Base-by-base conservation (phyloP, 2,329 filamentous ascomycete species). In the Xylaria sp. region DNA sequence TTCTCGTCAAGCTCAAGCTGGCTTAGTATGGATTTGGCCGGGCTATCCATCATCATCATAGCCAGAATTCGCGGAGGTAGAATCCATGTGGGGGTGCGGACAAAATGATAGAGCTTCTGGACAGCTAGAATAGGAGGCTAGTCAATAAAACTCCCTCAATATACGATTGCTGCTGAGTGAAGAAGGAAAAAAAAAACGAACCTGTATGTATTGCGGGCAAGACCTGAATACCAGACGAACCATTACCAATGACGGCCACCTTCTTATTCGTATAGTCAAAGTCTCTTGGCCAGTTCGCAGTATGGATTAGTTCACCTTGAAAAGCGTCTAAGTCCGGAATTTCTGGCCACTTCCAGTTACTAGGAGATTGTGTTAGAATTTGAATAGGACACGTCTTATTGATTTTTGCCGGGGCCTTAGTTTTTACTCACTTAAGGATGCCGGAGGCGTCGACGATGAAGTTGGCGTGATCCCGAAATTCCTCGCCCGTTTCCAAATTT, bases 171-270 rank as follows among this genome's bases (percentile, higher is more conserved):
- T 50, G 45, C 12, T 9, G n/a, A n/a, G n/a, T n/a, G n/a, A n/a
- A n/a, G n/a, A n/a, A n/a, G n/a, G n/a, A n/a, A n/a, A n/a, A n/a
- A n/a, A n/a, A 20, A 48, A 18, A 53, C 46, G 28, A 63, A 83
- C 81, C 75, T 71, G 79, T 78, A 58, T 83, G 82, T n/a, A 88
- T 82, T 34, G 82, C 80, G 0, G 85, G 83, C 9, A 87, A 73
- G 28, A 88, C 78, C 69, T 89, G 86, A 15, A 88, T 81, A 0
- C 84, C 86, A 0, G 84, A 86, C 20, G 85, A 81, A 7, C 86
- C 86, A 60, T 86, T 87, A 9, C 86, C 86, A 58, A 89, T 86
- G n/a, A 89, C 79, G 2, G 83, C 85, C 8, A 88, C 82, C 0
- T 78, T 81, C 73, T 87, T 88, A 66, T 80, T 82, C n/a, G 79